Conservation (phyloP, 2,329 filamentous ascomycete species). For the Cercospora zeina region DNA sequence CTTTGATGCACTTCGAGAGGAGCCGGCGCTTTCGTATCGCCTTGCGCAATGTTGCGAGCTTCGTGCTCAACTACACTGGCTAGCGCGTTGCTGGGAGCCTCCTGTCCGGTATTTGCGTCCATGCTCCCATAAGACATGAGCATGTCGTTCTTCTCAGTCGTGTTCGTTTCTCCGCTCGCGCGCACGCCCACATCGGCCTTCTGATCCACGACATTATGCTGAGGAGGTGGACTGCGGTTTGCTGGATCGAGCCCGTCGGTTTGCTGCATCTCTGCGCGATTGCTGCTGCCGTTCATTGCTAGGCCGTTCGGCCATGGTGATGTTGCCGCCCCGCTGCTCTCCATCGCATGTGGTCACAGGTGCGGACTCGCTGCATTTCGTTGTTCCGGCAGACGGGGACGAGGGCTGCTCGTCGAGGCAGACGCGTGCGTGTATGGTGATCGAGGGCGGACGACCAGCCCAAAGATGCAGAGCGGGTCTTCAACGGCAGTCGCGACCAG, state of each 20-base stretch:
- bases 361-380: conserved; percentile 23
- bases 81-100: not conserved
- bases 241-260: conserved; percentile 3
- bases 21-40: not conserved
- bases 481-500: conserved; percentile 9
- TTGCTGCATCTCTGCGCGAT: conserved; percentile 14
- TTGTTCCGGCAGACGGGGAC: not conserved
- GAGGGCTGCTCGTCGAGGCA: conserved; percentile 4
- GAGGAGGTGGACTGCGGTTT: conserved; percentile 1
- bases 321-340: conserved; percentile 19
- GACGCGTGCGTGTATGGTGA: conserved; percentile 10
- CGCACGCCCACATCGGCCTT: not conserved
- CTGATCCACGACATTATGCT: conserved; percentile 1
- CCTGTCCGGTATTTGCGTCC: conserved; percentile 1
- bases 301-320: conserved; percentile 13
- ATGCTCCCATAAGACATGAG: not conserved
- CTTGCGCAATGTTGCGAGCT: not conserved
- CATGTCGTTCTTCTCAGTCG: not conserved
- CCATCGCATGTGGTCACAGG: conserved; percentile 25
- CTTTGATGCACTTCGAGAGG: not conserved
- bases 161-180: not conserved
- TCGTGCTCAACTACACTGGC: conserved; percentile 1
- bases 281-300: conserved; percentile 19
- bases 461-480: conserved; percentile 7
- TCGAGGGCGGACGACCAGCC: not conserved